phyloP scores from a whole-genome alignment of 169 alveolate genomes.

The Eimeria praecox region DNA sequence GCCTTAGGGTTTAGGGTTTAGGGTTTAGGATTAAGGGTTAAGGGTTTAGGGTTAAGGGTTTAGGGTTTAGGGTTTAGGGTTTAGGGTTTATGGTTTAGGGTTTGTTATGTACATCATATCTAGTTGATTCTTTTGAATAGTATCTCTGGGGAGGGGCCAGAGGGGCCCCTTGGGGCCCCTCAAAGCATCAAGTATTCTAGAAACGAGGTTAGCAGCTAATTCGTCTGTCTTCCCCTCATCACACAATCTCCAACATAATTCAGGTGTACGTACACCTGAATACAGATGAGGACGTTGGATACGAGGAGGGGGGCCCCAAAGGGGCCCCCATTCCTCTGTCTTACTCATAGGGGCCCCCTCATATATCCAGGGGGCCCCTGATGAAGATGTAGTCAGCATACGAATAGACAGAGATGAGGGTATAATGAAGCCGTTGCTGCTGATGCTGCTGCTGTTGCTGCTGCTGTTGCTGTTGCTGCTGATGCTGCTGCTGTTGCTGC shows the following conservation, averaged over 20 bases:
- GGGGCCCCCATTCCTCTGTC: background rate
- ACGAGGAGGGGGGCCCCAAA: background rate
- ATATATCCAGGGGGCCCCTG: background rate
- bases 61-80: background rate
- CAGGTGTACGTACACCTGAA: background rate
- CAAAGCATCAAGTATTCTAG: conserved; percentile 23
- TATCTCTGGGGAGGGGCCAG: too few relatives aligned
- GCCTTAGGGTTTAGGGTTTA: too few relatives aligned
- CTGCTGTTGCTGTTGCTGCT: background rate
- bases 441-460: background rate
- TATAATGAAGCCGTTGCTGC: background rate
- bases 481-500: background rate
- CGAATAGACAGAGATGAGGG: background rate
- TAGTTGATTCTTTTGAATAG: background rate
- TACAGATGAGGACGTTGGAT: too few relatives aligned
- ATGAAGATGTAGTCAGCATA: too few relatives aligned
- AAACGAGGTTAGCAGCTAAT: background rate
- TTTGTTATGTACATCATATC: background rate
- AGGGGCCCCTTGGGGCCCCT: conserved; percentile 69
- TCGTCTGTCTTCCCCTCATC: conserved; percentile 13
- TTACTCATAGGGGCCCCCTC: background rate
- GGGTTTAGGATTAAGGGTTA: background rate
- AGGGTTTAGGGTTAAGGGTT: background rate
- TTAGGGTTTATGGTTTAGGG: conserved; percentile 17
- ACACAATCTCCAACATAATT: background rate